A percentile compares a stretch with the other conserved stretches of the same genome.
Evolutionary conservation across 257 asterid genomes (phyloP).

Genomic region (Capsicum baccatum): DNA sequence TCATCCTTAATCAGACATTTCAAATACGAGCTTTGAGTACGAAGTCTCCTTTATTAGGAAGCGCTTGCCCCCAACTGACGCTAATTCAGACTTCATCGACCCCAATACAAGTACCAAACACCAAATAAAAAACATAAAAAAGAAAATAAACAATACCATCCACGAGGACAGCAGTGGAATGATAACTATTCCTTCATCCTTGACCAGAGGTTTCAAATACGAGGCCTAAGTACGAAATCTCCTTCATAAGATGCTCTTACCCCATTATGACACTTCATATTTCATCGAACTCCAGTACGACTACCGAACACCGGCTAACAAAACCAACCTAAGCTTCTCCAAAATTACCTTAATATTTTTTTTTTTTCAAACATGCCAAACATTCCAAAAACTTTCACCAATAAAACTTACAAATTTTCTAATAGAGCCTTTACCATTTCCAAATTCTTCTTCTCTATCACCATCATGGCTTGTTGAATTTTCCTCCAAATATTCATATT

Average conservation of each 20-base stretch:
- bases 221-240: background rate
- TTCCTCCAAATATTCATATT: background rate
- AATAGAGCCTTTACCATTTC: slow-evolving; percentile 36
- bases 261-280: background rate
- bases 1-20: no score
- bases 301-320: background rate
- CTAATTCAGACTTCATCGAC: fast-evolving
- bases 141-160: background rate
- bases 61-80: no score
- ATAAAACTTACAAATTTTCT: slow-evolving; percentile 45
- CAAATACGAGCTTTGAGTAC: no score
- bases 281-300: background rate
- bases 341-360: background rate
- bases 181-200: background rate
- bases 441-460: background rate
- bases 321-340: background rate
- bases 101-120: background rate
- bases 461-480: background rate
- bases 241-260: background rate
- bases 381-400: slow-evolving; percentile 49
- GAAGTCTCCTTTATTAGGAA: no score
- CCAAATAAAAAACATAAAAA: background rate
- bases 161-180: fast-evolving
- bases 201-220: fast-evolving
- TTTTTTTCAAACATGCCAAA: slow-evolving; percentile 29